These are phyloP conservation scores for Lyophyllum shimeji DNA, from an alignment of 768 basidiomycete genomes.

Conservation along the genomic window DNA sequence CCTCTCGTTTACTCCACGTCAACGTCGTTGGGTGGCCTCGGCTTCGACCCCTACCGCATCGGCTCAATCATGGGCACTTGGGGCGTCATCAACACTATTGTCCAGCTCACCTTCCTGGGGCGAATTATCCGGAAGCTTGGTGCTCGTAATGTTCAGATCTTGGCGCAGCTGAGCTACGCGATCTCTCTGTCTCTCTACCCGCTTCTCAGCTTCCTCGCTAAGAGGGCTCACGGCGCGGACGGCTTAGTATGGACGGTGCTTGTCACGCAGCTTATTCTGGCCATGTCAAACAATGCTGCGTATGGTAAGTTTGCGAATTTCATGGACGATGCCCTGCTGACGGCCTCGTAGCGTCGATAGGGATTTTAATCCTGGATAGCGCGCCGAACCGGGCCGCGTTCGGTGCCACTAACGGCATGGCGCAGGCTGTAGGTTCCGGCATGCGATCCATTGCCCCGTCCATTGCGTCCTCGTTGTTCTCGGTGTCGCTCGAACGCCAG, in stretches of 20 bases:
- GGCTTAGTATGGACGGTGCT: constrained; percentile 29
- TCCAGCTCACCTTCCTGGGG: constrained; percentile 56
- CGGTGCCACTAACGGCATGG: constrained; percentile 54
- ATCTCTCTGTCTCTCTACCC: constrained; percentile 33
- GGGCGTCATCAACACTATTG: constrained; percentile 51
- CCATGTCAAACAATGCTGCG: constrained; percentile 28
- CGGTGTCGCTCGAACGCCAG: constrained; percentile 44
- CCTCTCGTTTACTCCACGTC: constrained; percentile 59
- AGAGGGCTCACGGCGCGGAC: constrained; percentile 32
- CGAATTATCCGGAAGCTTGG: constrained; percentile 53
- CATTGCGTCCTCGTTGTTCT: constrained; percentile 55
- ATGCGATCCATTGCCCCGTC: constrained; percentile 54
- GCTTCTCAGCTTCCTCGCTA: constrained; percentile 31
- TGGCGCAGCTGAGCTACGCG: constrained; percentile 27
- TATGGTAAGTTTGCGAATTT: constrained; percentile 31
- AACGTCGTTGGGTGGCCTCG: constrained; percentile 60
- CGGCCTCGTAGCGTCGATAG: constrained; percentile 42
- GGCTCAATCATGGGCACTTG: constrained; percentile 55
- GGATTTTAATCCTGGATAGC: constrained; percentile 42
- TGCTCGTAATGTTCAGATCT: constrained; percentile 46
- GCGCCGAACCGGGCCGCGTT: constrained; percentile 40
- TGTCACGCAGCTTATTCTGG: constrained; percentile 29
- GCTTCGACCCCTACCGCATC: constrained; percentile 60
- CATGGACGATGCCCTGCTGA: neutral
- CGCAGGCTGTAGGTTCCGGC: constrained; percentile 49